phyloP scores from a whole-genome alignment of 2,329 filamentous ascomycete species.

The Aspergillus transmontanensis region DNA sequence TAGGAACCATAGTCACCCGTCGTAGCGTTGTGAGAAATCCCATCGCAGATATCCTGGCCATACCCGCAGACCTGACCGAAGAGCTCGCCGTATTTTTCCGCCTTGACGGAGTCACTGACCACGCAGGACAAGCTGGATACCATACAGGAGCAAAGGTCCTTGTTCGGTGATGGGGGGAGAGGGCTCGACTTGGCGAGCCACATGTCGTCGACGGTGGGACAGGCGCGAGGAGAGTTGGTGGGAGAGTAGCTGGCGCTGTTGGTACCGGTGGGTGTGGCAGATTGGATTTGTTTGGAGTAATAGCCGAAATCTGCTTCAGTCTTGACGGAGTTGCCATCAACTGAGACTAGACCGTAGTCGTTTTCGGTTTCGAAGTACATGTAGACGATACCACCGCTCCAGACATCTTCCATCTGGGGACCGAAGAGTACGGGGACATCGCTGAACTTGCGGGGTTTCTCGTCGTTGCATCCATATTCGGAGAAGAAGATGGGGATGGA shows the following conservation, averaged over 20 bases:
- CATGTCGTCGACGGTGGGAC: constrained; percentile 64
- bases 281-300: constrained; percentile 70
- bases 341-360: constrained; percentile 70
- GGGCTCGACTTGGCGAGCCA: constrained; percentile 68
- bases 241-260: constrained; percentile 69
- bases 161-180: constrained; percentile 82
- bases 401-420: constrained; percentile 77
- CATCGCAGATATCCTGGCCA: constrained; percentile 35
- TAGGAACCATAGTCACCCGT: constrained; percentile 51
- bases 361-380: constrained; percentile 96
- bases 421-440: constrained; percentile 84
- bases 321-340: constrained; percentile 64
- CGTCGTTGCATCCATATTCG: constrained; percentile 92
- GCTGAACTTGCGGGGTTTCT: constrained; percentile 73
- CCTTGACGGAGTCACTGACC: constrained; percentile 59
- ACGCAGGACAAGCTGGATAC: constrained; percentile 70
- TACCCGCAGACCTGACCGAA: constrained; percentile 59
- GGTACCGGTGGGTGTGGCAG: constrained; percentile 67
- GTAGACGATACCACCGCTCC: constrained; percentile 97
- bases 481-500: constrained; percentile 97
- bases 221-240: constrained; percentile 68
- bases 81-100: constrained; percentile 60
- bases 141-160: constrained; percentile 84
- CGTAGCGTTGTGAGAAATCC: constrained; percentile 43
- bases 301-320: constrained; percentile 75